Base-by-base conservation (phyloP, 305 asterid species). In the Fraxinus paxiana region DNA sequence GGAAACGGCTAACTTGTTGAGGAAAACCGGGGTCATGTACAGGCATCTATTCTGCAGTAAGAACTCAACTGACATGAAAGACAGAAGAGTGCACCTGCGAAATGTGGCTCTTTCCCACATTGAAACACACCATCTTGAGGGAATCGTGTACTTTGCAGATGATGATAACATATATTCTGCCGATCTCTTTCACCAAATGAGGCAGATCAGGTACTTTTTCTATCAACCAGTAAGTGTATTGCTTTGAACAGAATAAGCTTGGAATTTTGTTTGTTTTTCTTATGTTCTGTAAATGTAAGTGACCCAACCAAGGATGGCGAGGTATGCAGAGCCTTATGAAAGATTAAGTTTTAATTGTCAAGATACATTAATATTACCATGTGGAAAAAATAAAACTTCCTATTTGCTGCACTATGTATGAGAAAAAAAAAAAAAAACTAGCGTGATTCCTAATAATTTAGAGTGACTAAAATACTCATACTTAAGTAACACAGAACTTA, bases 21-120 rank as follows among this genome's bases (percentile, higher is more conserved):
- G 94, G 87, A 90, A 86, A 67, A 84, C 90, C 1, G 97, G 97
- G 2, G 83, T 92, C 15, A 87, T 89, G 90, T 90, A 89, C 86
- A 84, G 97, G 79, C 98, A 94, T 90, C 87, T 92, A 6, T 89
- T 90, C 3, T 89, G 94, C 88, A 81, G 83, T 76, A 84, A 88
- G 83, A 89, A 86, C 74, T 79, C 83, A 20, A 85, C 89, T 10
- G 93, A 83, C 77, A 80, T 84, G 13, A 82, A 70, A 4, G 86
- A 91, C 73, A 88, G 80, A 82, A 79, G 77, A 34, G 88, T 87
- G 77, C 88, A 80, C 79, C 82, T 89, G 65, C 83, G 93, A 82
- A 94, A 92, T 77, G 90, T 86, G 77, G 97, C 95, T 8, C 88
- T 94, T 76, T 87, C 92, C 3, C 98, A 94, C 84, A 89, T 94